Percentiles rank a stretch among this genome's conserved stretches.
Conservation (phyloP, 208 protist species). For the Trypanosoma melophagium region DNA sequence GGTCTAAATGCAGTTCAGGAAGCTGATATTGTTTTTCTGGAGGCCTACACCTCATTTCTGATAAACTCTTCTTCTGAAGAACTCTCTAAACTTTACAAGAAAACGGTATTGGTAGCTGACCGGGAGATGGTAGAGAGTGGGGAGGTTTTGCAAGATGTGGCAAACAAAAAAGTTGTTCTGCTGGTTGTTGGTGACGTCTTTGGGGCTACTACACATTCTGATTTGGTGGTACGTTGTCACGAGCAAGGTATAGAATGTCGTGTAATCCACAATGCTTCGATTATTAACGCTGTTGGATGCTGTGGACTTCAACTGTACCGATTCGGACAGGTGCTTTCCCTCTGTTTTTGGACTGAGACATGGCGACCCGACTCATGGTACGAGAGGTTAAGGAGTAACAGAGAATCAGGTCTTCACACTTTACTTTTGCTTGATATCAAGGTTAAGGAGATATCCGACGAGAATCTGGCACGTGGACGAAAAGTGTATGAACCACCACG, state of each 20-base stretch:
- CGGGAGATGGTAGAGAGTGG: constrained; percentile 95
- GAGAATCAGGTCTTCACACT: constrained; percentile 94
- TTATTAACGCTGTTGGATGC: constrained; percentile 98
- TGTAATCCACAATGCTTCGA: constrained; percentile 99
- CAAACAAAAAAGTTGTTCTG: constrained; percentile 92
- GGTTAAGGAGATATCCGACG: constrained; percentile 97
- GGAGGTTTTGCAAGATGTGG: constrained; percentile 87
- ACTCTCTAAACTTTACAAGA: constrained; percentile 90
- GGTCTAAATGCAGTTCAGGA: constrained; percentile 94
- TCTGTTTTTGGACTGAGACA: constrained; percentile 97
- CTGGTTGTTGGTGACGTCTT: constrained; percentile 99
- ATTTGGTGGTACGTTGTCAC: constrained; percentile 96
- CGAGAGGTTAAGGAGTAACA: constrained; percentile 93
- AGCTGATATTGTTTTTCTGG: constrained; percentile 96
- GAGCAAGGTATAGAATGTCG: constrained; percentile 78
- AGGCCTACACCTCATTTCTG: constrained; percentile 99
- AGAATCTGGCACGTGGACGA: constrained; percentile 94
- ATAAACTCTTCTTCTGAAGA: constrained; percentile 72
- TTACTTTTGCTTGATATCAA: constrained; percentile 99
- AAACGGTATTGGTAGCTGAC: constrained; percentile 92
- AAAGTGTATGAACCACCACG: constrained; percentile 97
- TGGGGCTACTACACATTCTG: constrained; percentile 99
- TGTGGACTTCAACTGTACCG: constrained; percentile 99
- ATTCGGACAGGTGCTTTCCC: constrained; percentile 97
- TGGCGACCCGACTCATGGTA: constrained; percentile 98